phyloP scores from a whole-genome alignment of 1,284 basidiomycete species.

The Coriolopsis trogii region DNA sequence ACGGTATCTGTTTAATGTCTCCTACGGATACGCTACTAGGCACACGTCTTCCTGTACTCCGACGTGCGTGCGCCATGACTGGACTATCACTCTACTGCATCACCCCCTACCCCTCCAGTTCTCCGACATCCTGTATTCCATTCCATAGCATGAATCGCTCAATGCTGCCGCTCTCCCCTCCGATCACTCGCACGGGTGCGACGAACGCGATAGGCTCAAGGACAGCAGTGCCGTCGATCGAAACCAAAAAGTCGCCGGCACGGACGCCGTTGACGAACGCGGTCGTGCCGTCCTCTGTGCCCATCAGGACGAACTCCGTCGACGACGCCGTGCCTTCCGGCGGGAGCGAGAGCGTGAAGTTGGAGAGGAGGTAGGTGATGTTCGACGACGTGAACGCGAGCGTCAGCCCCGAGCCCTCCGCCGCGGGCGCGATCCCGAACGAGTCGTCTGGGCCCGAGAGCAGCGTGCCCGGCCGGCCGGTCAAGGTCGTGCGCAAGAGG shows the following conservation, averaged over 20 bases:
- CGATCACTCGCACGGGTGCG: constrained; percentile 25
- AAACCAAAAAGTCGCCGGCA: constrained; percentile 27
- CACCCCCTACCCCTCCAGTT: background rate
- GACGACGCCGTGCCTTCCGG: too few species aligned
- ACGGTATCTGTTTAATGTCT: constrained; percentile 9
- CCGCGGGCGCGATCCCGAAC: constrained; percentile 18
- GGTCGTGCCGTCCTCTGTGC: constrained; percentile 27
- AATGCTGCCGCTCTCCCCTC: background rate
- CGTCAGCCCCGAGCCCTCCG: constrained; percentile 19
- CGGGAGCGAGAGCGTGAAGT: constrained; percentile 22
- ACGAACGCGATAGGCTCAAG: constrained; percentile 31
- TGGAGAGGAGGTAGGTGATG: constrained; percentile 27
- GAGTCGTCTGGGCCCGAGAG: constrained; percentile 30
- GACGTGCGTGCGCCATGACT: constrained; percentile 1
- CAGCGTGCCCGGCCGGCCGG: constrained; percentile 16
- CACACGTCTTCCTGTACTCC: constrained; percentile 6
- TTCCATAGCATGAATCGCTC: constrained; percentile 25
- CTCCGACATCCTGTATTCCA: constrained; percentile 15
- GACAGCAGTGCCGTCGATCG: constrained; percentile 24
- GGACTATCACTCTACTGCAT: background rate
- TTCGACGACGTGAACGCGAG: constrained; percentile 30
- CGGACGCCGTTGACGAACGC: constrained; percentile 26
- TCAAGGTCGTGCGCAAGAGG: constrained; percentile 24
- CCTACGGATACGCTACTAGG: constrained; percentile 11
- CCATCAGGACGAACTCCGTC: constrained; percentile 24